Evolutionary conservation across 148 eudicot genomes (phyloP).

Genomic region (Fagopyrum esculentum): DNA sequence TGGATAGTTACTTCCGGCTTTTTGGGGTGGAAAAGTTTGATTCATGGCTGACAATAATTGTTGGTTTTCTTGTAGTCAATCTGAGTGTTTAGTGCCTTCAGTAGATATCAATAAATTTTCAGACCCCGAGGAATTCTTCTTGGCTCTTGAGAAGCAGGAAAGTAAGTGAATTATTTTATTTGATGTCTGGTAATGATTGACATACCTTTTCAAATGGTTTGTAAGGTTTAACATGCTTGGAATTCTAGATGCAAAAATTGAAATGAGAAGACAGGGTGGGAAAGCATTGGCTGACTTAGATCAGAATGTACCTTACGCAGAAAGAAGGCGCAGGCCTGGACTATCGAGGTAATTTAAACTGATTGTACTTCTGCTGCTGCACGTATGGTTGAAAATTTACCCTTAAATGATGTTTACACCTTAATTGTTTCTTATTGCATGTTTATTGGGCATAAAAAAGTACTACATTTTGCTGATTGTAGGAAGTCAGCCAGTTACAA

Average conservation of each 20-base stretch:
- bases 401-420: constrained; percentile 2
- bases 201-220: not conserved
- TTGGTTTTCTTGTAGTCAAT: constrained; percentile 29
- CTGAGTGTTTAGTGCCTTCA: constrained; percentile 26
- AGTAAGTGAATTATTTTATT: constrained; percentile 22
- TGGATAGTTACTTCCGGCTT: not conserved
- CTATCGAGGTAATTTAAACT: constrained; percentile 42
- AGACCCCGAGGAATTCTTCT: constrained; percentile 50
- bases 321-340: constrained; percentile 46
- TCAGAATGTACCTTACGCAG: constrained; percentile 20
- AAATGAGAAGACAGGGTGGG: constrained; percentile 42
- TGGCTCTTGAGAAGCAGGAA: constrained; percentile 44
- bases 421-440: not conserved
- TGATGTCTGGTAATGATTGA: not conserved
- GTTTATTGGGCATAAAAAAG: not conserved
- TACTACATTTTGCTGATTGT: constrained; percentile 13
- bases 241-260: constrained; percentile 47
- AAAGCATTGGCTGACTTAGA: constrained; percentile 22
- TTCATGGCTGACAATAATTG: not conserved
- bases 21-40: not conserved
- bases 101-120: constrained; percentile 25
- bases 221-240: constrained; percentile 8
- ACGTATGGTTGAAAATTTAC: not conserved
- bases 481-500: constrained; percentile 50
- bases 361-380: constrained; percentile 13